Base-by-base conservation (phyloP, 352 stramenopile species). In the Globisporangium sylvaticum region DNA sequence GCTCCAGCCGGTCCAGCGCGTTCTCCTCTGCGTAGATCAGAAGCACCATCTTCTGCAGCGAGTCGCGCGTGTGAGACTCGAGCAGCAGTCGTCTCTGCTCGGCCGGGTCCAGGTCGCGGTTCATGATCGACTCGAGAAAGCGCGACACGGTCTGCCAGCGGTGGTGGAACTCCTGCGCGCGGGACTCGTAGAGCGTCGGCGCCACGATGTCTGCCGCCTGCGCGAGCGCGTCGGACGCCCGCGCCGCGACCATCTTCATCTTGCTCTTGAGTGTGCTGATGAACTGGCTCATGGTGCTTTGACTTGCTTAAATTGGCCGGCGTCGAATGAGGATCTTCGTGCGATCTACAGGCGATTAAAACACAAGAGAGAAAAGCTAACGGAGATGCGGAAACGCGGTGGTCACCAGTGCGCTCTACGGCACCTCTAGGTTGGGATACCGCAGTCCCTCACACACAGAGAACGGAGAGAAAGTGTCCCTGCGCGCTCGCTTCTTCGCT, bases 21-120 rank as follows among this genome's bases (percentile, higher is more conserved):
- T 87, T 91, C 58, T 96, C 88, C 62, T 96, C 88, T 29, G 85
- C 83, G 71, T 89, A 92, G 68, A 96, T 90, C 27, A 96, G 77
- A 72, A 94, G 75, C 71, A 96, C 88, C 58, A 96, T 77, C 76
- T 92, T 93, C 53, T 92, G 79, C 53, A 96, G 70, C 62, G 84
- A 91, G 64, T 96, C 86, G 58, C 84, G 81, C 54, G 84, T 94
- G 74, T 91, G 84, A 18, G 81, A 92, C 39, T 95, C 84, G 22
- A 90, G 79, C 52, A 95, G 69, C 53, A 92, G 73, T 0, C 82
- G 81, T n/a, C 85, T 81, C 73, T 95, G 87, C 70, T 93, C 83
- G 34, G 62, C 65, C 20, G 86, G 71, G 62, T 91, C 81, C 32
- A 94, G 57, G 9, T 92, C 79, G 31, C 86, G 83, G 8, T 78